Conservation (phyloP, 2,329 filamentous ascomycete species). For the Dactylellina sp. region DNA sequence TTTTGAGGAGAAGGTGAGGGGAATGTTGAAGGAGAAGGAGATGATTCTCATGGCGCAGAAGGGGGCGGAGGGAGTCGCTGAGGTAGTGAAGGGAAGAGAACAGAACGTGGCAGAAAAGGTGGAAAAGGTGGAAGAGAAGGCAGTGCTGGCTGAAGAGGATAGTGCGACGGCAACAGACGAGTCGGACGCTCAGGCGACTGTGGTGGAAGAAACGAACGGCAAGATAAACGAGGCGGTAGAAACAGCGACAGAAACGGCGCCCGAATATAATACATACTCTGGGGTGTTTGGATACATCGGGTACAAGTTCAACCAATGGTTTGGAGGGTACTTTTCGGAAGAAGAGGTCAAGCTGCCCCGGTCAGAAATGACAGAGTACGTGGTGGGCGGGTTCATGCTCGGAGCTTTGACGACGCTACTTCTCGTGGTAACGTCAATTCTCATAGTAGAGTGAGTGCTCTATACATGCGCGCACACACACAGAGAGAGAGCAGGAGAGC, state of each 20-base stretch:
- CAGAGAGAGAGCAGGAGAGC: too few relatives aligned
- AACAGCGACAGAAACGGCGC: neutral
- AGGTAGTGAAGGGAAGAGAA: neutral
- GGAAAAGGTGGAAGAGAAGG: slow-evolving; percentile 8
- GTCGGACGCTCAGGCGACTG: neutral
- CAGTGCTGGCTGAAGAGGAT: slow-evolving; percentile 1
- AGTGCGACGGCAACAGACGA: neutral
- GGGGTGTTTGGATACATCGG: slow-evolving; percentile 1
- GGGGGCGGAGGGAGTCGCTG: neutral
- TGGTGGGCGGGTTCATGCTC: slow-evolving; percentile 54
- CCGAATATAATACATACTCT: slow-evolving; percentile 12
- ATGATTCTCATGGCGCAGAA: slow-evolving; percentile 61
- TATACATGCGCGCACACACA: too few relatives aligned
- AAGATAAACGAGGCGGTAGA: neutral
- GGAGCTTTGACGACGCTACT: slow-evolving; percentile 39
- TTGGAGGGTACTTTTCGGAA: slow-evolving; percentile 51
- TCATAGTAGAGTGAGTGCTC: slow-evolving; percentile 14
- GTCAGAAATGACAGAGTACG: slow-evolving; percentile 52
- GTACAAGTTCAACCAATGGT: slow-evolving; percentile 32
- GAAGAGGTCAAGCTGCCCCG: slow-evolving; percentile 52
- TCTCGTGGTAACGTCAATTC: slow-evolving; percentile 26
- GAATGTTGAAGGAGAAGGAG: slow-evolving; percentile 75
- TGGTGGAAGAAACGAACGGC: slow-evolving; percentile 10
- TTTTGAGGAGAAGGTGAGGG: slow-evolving; percentile 80
- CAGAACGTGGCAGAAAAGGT: slow-evolving; percentile 3